Conservation (phyloP, 495 filamentous ascomycete genomes). For the Penicillium argentinense region DNA sequence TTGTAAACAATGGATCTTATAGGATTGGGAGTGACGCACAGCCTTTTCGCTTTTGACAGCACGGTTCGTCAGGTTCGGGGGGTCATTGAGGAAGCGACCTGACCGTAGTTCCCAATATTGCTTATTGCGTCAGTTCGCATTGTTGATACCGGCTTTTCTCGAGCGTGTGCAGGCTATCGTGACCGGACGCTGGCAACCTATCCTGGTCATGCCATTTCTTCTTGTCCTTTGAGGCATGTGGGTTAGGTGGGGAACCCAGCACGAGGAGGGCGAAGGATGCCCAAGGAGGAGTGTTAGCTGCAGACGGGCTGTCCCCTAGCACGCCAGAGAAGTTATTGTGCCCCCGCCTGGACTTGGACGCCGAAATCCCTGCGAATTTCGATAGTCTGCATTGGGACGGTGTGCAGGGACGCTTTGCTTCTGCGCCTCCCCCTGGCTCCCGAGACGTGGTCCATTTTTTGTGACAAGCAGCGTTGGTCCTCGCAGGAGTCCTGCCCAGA, state of each 20-base stretch:
- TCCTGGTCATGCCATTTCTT: neutral
- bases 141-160: neutral
- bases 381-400: neutral
- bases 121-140: neutral
- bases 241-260: neutral
- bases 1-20: conserved; percentile 10
- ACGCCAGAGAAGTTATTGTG: neutral
- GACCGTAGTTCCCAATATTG: neutral
- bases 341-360: neutral
- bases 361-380: neutral
- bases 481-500: neutral
- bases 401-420: neutral
- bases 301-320: neutral
- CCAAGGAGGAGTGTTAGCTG: neutral
- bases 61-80: conserved; percentile 2
- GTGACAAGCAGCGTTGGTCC: neutral
- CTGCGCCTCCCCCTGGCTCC: neutral
- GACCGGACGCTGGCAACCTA: neutral
- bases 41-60: conserved; percentile 1
- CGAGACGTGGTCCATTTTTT: neutral
- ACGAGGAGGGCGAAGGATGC: neutral
- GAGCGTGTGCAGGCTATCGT: neutral
- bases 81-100: neutral
- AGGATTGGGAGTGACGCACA: neutral
- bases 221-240: neutral